Evolutionary conservation across 768 basidiomycete genomes (phyloP), one percentile per base, ranked within the genome.

Genomic region (Sarcodon aspratus): DNA sequence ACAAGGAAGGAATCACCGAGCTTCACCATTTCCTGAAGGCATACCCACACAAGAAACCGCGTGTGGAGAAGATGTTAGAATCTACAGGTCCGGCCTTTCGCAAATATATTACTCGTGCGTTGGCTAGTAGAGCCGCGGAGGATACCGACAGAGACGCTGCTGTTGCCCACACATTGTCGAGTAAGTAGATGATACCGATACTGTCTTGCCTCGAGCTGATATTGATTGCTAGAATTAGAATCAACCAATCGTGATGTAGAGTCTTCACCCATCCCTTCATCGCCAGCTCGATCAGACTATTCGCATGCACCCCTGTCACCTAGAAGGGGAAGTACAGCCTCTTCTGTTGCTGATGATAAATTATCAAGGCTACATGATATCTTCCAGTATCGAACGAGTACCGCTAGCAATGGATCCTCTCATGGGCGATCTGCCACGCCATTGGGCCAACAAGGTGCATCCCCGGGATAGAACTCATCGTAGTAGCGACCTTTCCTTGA

Each of bases 1-100:
- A 92, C 63, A 92, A 92, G 64, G 90, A 95, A 63, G 90, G 91
- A 3, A 93, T 98, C 49, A 94, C 91, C 3, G 91, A 94, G 57
- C 69, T 99, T 18, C 91, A 97, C 62, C 83, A 91, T 34, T 97
- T 93, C 71, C 66, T 97, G 59, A 93, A 93, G 66, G 83, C 81
- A 31, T 80, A 96, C 60, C 93, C 92, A 0, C 80, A 90, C 57
- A 92, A 90, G 61, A 76, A 78, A 58, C 68, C 79, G 2, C 79
- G 79, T 37, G 89, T 93, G 17, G 91, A 93, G 58, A 89, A 90
- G 61, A 75, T 92, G 70, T 73, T 94, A 17, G 87, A 92, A 57
- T 81, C 85, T 0, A 93, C 92, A 0, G 91, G 91, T 1, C 77
- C 86, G 15, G 87, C 87, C 7, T 95, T 94, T 71, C 78, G 88